These are phyloP conservation scores for Neonectria punicea DNA, from an alignment of 2,329 filamentous ascomycete species.

Conservation along the genomic window DNA sequence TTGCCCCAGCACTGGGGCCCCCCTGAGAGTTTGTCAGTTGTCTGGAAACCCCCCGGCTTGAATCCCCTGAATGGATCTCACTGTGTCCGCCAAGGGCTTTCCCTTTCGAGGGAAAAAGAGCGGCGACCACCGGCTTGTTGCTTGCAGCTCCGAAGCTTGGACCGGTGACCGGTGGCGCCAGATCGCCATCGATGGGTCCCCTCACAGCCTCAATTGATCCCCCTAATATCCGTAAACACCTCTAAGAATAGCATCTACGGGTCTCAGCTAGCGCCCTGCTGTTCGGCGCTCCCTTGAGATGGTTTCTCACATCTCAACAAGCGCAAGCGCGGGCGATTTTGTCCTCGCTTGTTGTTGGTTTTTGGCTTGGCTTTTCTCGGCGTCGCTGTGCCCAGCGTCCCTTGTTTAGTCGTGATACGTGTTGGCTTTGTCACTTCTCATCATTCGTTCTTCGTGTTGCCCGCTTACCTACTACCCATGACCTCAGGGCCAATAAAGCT, in stretches of 20 bases:
- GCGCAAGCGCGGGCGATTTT: constrained; percentile 31
- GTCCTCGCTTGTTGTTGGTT: no score
- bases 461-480: constrained; percentile 18
- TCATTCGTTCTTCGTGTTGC: constrained; percentile 9
- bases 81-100: neutral
- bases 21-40: constrained; percentile 23
- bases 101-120: constrained; percentile 1
- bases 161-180: constrained; percentile 30
- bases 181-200: constrained; percentile 38
- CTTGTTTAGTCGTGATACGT: neutral
- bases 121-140: constrained; percentile 17
- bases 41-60: neutral
- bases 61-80: constrained; percentile 13
- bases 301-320: constrained; percentile 20
- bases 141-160: neutral
- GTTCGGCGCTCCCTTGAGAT: constrained; percentile 29
- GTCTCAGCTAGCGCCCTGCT: constrained; percentile 31
- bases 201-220: constrained; percentile 43
- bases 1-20: constrained; percentile 24
- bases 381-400: constrained; percentile 8
- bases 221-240: constrained; percentile 24
- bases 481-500: constrained; percentile 13
- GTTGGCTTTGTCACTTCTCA: constrained; percentile 5
- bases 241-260: constrained; percentile 40
- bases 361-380: neutral